Evolutionary conservation across 148 eudicot genomes (phyloP), one percentile per base, ranked within the genome.

Genomic region (Chenopodium album): DNA sequence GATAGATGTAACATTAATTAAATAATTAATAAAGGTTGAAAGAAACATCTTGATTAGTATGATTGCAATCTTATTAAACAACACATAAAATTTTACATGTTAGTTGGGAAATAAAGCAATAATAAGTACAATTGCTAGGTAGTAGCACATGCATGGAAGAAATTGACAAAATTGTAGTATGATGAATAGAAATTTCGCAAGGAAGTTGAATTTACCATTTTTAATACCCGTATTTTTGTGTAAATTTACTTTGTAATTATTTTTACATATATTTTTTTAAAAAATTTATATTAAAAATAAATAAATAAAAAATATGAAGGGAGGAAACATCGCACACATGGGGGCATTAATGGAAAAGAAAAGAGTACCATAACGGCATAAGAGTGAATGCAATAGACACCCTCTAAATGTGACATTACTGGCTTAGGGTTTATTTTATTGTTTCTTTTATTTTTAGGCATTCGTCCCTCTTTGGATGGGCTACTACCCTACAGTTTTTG

Each of bases 281-380:
- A 37, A 5, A 34, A 34, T 2, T 34, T 34, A 34, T 34, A 34
- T 34, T 34, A 37, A 37, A 37, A 37, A 37, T 5, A 37, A 37
- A 37, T 11, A 12, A 10, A 29, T 8, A 26, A 26, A 26, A 41
- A 16, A 19, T 12, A 2, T 41, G 54, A 2, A 50, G 17, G 72
- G n/a, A 67, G 80, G 80, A 46, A 72, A 73, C 84, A 81, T 67
- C 71, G 74, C 56, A 84, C 81, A 82, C 84, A 81, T 77, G 82
- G 82, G 69, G 85, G 76, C 84, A 87, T 81, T 87, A 68, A 87
- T 75, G 7, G 8, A 69, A 50, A 26, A 26, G 26, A 26, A 34
- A 10, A 62, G 46, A 71, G 85, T 74, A 84, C 82, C 83, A 81
- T 81, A 81, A 87, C 86, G 83, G 81, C 82, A 73, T 68, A 76